Percentiles rank a stretch among this genome's conserved stretches.
Conservation (phyloP, 768 basidiomycete genomes). For the Russula earlei region DNA sequence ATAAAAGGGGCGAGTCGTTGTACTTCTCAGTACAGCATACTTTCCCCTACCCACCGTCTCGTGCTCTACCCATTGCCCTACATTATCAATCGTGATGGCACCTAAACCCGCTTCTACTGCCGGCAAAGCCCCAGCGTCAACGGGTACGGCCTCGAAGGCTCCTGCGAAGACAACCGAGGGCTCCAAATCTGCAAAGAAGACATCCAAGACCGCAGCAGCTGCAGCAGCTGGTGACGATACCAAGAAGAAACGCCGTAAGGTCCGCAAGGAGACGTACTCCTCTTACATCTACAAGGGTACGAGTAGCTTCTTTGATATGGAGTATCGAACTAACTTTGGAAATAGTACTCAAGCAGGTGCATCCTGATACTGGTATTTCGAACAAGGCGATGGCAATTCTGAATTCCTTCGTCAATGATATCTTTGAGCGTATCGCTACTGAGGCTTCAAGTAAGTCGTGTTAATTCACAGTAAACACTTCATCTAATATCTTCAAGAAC, state of each 20-base stretch:
- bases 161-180: constrained; percentile 43
- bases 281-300: constrained; percentile 92
- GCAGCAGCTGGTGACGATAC: constrained; percentile 53
- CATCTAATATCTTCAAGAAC: constrained; percentile 43
- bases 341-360: constrained; percentile 89
- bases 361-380: constrained; percentile 97
- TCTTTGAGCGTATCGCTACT: constrained; percentile 86
- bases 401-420: constrained; percentile 90
- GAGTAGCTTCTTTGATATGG: constrained; percentile 17
- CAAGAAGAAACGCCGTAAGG: constrained; percentile 85
- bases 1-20: constrained; percentile 10
- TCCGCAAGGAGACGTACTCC: constrained; percentile 86
- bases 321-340: constrained; percentile 1
- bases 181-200: constrained; percentile 51
- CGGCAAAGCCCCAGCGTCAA: constrained; percentile 69
- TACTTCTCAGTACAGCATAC: background rate
- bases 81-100: constrained; percentile 35
- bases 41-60: constrained; percentile 6
- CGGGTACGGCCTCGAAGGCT: constrained; percentile 51
- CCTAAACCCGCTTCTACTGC: constrained; percentile 79
- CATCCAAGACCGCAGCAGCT: constrained; percentile 38
- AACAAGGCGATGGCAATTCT: constrained; percentile 93
- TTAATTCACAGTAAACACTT: background rate
- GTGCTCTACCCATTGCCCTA: constrained; percentile 3
- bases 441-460: constrained; percentile 69